Evolutionary conservation across 176 grass and related monocot species (phyloP).

Genomic region (Raddia guianensis): DNA sequence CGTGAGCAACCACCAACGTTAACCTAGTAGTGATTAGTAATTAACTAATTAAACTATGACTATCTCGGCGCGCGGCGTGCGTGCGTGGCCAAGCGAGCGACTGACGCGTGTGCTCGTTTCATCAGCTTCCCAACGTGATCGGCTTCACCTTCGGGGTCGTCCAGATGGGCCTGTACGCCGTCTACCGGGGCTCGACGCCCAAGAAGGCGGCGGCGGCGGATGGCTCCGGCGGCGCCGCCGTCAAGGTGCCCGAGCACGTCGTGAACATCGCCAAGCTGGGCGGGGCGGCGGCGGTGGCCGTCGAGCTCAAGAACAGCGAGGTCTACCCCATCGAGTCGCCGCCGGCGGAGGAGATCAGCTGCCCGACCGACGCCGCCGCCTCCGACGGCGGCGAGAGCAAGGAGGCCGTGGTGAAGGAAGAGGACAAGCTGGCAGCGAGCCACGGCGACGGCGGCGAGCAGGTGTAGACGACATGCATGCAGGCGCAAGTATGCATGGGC

Average conservation of each 20-base stretch:
- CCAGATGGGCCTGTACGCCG: slow-evolving; percentile 65
- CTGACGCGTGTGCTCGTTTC: too few relatives aligned
- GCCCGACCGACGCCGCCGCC: neutral
- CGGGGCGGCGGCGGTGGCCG: neutral
- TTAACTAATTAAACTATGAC: too few relatives aligned
- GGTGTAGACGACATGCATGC: slow-evolving; percentile 7
- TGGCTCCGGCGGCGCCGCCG: neutral
- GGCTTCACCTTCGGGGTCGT: slow-evolving; percentile 62
- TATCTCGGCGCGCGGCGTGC: too few relatives aligned
- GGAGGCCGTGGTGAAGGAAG: neutral
- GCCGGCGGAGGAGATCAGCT: slow-evolving; percentile 1
- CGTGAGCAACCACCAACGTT: slow-evolving; percentile 34
- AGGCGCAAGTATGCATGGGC: neutral
- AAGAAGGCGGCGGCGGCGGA: neutral
- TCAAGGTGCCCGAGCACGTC: slow-evolving; percentile 43
- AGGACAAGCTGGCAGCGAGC: neutral
- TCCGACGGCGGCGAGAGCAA: neutral
- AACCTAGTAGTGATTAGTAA: too few relatives aligned
- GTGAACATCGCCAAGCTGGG: slow-evolving; percentile 41
- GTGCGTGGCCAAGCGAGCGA: too few relatives aligned
- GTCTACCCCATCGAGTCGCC: slow-evolving; percentile 9
- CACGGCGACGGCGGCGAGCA: slow-evolving; percentile 27
- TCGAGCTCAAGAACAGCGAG: slow-evolving; percentile 27
- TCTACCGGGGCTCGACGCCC: slow-evolving; percentile 34
- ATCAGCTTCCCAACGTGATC: slow-evolving; percentile 64